Base-by-base conservation (phyloP, 495 filamentous ascomycete species). In the Friedmanniomyces endolithicus region DNA sequence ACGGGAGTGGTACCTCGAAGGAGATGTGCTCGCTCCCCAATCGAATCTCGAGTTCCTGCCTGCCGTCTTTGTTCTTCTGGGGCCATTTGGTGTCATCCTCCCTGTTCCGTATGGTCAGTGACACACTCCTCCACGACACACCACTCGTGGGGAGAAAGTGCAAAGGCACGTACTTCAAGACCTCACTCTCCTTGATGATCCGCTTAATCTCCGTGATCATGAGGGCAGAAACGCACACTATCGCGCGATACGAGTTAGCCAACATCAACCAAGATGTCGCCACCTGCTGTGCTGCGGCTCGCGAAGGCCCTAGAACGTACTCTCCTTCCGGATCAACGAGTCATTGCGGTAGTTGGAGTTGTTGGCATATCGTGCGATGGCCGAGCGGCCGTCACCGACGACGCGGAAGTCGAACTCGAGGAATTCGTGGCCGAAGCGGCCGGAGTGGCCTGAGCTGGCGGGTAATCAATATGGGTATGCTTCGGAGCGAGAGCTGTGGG, bases 51-150 rank as follows among this genome's bases (percentile, higher is more conserved):
- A 99, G 76, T 71, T 99, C 94, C 64, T 97, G 94, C 50, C 90
- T 81, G 40, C 94, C 94, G 66, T 99, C 94, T 73, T 96, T 97
- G 72, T 97, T 97, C 78, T 97, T 99, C 69, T 90, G 87, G 1
- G 94, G 94, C 94, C 94, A 99, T 70, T 95, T 95, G n/a, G 81
- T 83, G 64, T 99, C 94, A 65, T 97, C 92, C 79, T 99, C 94
- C 77, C 88, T 95, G 62, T 57, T 6, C 9, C 27, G 19, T n/a
- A 41, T 9, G 11, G 24, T 56, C 11, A 57, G 48, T 27, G 16
- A 8, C 20, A 22, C 14, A 53, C 20, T 7, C 20, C 1, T 1
- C 8, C 6, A 22, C 19, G 29, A 1, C 16, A 12, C 23, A 17
- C 31, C 27, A 3, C 27, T 31, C 27, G 27, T 4, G 27, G 27